Base-by-base conservation (phyloP, 495 filamentous ascomycete genomes). In the Lepraria neglecta region DNA sequence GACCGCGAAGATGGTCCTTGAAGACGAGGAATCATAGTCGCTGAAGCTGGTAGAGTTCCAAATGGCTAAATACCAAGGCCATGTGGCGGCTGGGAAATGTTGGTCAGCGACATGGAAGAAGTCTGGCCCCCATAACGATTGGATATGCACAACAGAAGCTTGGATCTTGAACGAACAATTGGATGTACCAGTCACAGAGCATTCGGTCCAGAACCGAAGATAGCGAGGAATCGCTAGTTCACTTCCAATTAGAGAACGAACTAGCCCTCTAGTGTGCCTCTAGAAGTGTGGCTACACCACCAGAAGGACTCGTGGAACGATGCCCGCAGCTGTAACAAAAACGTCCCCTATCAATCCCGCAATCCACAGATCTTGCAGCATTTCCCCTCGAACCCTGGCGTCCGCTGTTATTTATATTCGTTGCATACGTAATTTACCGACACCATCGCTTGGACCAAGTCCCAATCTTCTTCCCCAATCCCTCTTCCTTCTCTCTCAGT, bases 401-500 rank as follows among this genome's bases (percentile, higher is more conserved):
- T 42, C 45, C 15, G 58, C 27, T 51, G 33, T 47, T 59, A 35
- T 52, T 42, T 19, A 46, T 19, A 33, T 60, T 51, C 27, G 43
- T 45, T 47, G 19, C 56, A 58, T 43, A 38, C 47, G 58, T 60
- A 60, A 60, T 14, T 15, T 60, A 43, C 21, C 46, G 19, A n/a
- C 33, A 52, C 58, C 19, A 60, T 60, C 47, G 47, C 58, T 60
- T 28, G 46, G 31, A 51, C 35, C 43, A 21, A 14, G 19, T 30
- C 14, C 44, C 47, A n/a, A 27, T 11, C 21, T 19, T 47, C 33
- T 27, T 27, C 30, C 28, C 9, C 27, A 31, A 35, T 58, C 31
- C 27, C 14, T 3, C 10, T 42, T 33, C 24, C 30, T 59, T 58
- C 44, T 11, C 5, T 40, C 6, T n/a, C 44, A 38, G 17, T 42